Evolutionary conservation across 371 early-diverging fungal species (phyloP).

Genomic region (Umbelopsis sp.): DNA sequence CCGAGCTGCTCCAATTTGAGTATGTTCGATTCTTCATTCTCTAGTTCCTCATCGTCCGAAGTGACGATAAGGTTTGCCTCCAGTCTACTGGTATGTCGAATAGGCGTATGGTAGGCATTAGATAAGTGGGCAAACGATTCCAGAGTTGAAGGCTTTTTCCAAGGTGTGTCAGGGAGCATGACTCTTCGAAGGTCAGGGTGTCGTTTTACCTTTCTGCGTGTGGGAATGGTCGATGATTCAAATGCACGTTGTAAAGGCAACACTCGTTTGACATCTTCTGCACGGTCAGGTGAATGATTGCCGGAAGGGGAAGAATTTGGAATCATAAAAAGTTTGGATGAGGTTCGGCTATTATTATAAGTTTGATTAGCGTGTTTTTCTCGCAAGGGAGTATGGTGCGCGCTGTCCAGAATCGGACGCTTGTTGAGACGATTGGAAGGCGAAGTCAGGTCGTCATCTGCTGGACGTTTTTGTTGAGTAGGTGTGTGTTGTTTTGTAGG

Average conservation of each 20-base stretch:
- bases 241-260: slow-evolving; percentile 8
- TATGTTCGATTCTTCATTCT: neutral
- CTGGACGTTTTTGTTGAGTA: neutral
- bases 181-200: slow-evolving; percentile 3
- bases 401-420: neutral
- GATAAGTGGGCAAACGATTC: neutral
- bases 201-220: neutral
- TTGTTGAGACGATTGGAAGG: neutral
- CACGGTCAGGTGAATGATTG: neutral
- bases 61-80: neutral
- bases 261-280: neutral
- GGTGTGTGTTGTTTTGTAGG: neutral
- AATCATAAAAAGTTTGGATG: neutral
- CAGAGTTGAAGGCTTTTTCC: slow-evolving; percentile 3
- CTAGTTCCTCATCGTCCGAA: slow-evolving; percentile 10
- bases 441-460: neutral
- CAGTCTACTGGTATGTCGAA: slow-evolving; percentile 7
- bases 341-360: neutral
- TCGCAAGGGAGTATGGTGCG: neutral
- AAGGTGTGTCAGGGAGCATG: slow-evolving; percentile 6
- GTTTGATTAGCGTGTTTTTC: neutral
- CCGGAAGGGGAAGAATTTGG: slow-evolving; percentile 2
- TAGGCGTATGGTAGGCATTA: neutral
- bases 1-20: no score
- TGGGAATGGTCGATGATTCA: neutral